Base-by-base conservation (phyloP, 164 flowering plant species). In the Aristolochia fimbriata region DNA sequence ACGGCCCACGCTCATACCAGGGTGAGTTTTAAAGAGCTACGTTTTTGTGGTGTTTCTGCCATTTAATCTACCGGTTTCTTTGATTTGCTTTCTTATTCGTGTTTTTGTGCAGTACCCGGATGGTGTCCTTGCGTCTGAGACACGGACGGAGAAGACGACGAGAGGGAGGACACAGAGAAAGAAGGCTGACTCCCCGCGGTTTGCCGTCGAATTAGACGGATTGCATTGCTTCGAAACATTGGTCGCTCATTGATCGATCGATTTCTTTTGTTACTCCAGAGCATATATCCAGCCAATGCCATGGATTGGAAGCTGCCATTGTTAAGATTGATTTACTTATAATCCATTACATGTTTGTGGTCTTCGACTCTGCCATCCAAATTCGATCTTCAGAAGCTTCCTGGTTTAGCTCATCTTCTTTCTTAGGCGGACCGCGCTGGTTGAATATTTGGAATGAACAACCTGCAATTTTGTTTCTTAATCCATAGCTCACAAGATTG, bases 171-270 rank as follows among this genome's bases (percentile, higher is more conserved):
- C 50, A 20, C 62, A 51, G 58, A 45, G 21, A 60, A 65, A 59
- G 62, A 47, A 1, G 51, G 52, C 27, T 12, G 64, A 33, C 31
- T 11, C 43, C 33, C 73, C 74, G 33, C 70, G 70, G 58, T 22
- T 73, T 49, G 79, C 79, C 12, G 74, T 76, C 12, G 79, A 76
- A 53, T 68, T 78, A 53, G 81, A 78, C 56, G 81, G 79, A 22
- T 61, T 78, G 67, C 53, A 78, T 49, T 73, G 72, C 68, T 78
- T 73, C 55, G 80, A 77, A 56, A 74, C 76, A 45, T 23, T 77
- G 15, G 76, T 76, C 54, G n/a, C 58, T 50, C 50, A 57, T 24
- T 66, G 41, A 50, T 63, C 45, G 21, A 16, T 19, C 15, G 1
- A 14, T 16, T 49, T 31, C 3, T 31, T 3, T 31, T 3, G 7